Evolutionary conservation across 2,329 filamentous ascomycete species (phyloP), one percentile per base, ranked within the genome.

Genomic region (Aspergillus ochraceus): DNA sequence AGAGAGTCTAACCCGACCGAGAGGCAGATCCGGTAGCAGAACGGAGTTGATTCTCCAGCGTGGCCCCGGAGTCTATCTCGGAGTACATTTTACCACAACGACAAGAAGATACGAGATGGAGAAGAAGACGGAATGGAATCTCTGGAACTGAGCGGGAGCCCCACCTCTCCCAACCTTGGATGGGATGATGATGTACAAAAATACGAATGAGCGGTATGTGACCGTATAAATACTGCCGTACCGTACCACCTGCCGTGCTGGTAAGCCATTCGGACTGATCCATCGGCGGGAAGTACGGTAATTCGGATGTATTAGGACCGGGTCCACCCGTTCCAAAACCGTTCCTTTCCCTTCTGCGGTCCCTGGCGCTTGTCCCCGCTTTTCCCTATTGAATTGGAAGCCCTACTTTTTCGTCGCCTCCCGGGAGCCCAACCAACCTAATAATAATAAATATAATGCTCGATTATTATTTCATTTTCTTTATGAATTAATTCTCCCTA

Each of bases 351-450:
- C 32, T 56, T 32, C 52, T 39, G 52, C 46, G 55, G 60, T 66
- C 64, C 64, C 66, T 68, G 61, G 66, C 64, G 65, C 65, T 56
- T 52, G 61, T 57, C 61, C 65, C 64, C 66, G 59, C 61, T 65
- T 60, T 60, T 58, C 60, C 53, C 58, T 56, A 36, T 29, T 29
- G 26, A 29, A 29, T 29, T 39, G 32, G 42, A 58, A 58, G 62
- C 58, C 62, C 60, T 60, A 60, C 63, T 60, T 60, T 59, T 63
- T 63, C 55, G 56, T 50, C 54, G 56, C 60, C 49, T 57, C 60
- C 45, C 58, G 26, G 50, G 55, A 61, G 60, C 61, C 62, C 63
- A 61, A 63, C 59, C 58, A 60, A 52, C 51, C 47, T 62, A 64
- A 60, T 58, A 11, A 32, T 32, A 32, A 32, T 32, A 32, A n/a